Conservation (phyloP, 2,329 filamentous ascomycete genomes). For the Exophiala mesophila region DNA sequence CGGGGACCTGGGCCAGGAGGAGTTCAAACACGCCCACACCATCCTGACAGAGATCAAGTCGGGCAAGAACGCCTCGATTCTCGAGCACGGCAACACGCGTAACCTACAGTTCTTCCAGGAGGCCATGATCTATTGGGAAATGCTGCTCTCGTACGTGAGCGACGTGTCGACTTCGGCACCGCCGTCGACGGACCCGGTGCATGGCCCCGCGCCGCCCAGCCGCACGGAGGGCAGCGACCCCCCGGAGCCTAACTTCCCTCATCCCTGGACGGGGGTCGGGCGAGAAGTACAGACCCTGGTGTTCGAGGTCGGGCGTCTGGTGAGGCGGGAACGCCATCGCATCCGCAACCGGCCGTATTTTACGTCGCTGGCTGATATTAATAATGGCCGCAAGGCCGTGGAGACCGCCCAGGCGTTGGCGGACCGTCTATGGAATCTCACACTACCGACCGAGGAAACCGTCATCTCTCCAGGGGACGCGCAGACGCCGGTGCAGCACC, state of each 20-base stretch:
- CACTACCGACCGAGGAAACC: slow-evolving; percentile 43
- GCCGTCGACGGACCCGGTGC: slow-evolving; percentile 22
- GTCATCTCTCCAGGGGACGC: slow-evolving; percentile 50
- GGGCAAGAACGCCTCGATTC: slow-evolving; percentile 19
- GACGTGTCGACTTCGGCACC: slow-evolving; percentile 19
- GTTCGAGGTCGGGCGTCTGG: slow-evolving; percentile 42
- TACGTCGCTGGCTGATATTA: slow-evolving; percentile 25
- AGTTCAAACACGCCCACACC: slow-evolving; percentile 45
- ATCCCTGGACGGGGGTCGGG: slow-evolving; percentile 47
- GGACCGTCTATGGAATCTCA: slow-evolving; percentile 42
- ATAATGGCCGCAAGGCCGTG: slow-evolving; percentile 35
- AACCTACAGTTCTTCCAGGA: slow-evolving; percentile 53
- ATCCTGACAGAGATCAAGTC: slow-evolving; percentile 29
- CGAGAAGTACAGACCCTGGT: slow-evolving; percentile 42
- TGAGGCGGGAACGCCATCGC: slow-evolving; percentile 31
- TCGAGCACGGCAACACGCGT: slow-evolving; percentile 27
- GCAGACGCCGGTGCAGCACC: slow-evolving; percentile 49
- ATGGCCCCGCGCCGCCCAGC: slow-evolving; percentile 35
- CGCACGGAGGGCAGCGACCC: neutral
- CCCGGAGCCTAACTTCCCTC: slow-evolving; percentile 35
- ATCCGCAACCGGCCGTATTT: neutral
- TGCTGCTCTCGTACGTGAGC: slow-evolving; percentile 51
- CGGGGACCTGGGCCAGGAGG: slow-evolving; percentile 50
- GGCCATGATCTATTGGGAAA: slow-evolving; percentile 55
- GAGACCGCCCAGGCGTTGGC: slow-evolving; percentile 40